phyloP scores from a whole-genome alignment of 2,329 filamentous ascomycete genomes.

The Colletotrichum melonis region DNA sequence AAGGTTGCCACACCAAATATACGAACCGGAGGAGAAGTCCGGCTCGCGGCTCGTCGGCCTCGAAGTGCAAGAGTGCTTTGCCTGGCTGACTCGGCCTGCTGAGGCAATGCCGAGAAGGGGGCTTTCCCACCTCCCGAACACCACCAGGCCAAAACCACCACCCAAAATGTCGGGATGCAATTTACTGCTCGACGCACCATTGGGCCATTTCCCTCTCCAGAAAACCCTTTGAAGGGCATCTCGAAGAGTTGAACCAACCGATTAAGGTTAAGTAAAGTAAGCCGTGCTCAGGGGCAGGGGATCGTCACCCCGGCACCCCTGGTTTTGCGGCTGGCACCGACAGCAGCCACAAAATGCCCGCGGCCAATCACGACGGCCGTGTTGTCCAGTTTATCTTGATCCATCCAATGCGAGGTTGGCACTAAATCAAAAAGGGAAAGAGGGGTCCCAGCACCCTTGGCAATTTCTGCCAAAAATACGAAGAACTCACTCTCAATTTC shows the following conservation, averaged over 20 bases:
- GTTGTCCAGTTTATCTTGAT: background rate
- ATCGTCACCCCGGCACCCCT: constrained; percentile 12
- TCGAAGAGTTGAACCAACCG: background rate
- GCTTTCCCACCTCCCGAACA: background rate
- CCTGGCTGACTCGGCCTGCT: background rate
- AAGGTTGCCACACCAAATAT: background rate
- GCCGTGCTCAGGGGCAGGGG: constrained; percentile 29
- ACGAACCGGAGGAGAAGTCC: background rate
- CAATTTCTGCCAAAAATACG: constrained; percentile 26
- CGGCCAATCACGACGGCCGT: background rate
- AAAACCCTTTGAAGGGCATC: background rate
- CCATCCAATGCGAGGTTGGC: constrained; percentile 4
- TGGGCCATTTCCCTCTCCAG: background rate
- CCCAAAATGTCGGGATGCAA: constrained; percentile 4
- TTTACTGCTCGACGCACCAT: background rate
- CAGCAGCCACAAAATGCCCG: constrained; percentile 6
- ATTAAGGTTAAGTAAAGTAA: constrained; percentile 17
- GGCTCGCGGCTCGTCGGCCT: background rate
- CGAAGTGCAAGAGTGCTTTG: background rate
- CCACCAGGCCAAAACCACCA: background rate
- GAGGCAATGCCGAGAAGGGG: background rate
- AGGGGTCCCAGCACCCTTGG: constrained; percentile 1
- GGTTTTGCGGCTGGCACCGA: constrained; percentile 21
- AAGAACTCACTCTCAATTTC: background rate
- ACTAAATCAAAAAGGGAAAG: constrained; percentile 11